These are phyloP conservation scores for Hypoxylon cercidicola DNA, from an alignment of 495 filamentous ascomycete genomes.

Conservation along the genomic window DNA sequence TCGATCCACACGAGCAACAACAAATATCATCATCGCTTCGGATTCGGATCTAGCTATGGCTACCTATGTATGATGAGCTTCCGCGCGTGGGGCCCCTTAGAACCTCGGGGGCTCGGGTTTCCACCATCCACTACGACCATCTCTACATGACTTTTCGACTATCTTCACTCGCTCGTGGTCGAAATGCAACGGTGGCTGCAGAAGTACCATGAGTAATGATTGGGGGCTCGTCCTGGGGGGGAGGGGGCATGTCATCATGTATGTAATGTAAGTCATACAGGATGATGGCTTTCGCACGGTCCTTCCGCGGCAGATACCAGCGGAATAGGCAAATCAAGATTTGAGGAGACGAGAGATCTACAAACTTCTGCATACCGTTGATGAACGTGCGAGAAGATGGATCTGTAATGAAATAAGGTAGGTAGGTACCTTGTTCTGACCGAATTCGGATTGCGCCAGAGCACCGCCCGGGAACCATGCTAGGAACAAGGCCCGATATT, in stretches of 20 bases:
- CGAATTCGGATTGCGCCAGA: slow-evolving; percentile 42
- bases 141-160: slow-evolving; percentile 28
- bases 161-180: slow-evolving; percentile 33
- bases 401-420: slow-evolving; percentile 34
- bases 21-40: slow-evolving; percentile 5
- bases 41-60: slow-evolving; percentile 5
- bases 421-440: slow-evolving; percentile 37
- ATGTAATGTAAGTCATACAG: slow-evolving; percentile 46
- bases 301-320: slow-evolving; percentile 39
- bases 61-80: slow-evolving; percentile 1
- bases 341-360: slow-evolving; percentile 39
- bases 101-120: slow-evolving; percentile 34
- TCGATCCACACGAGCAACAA: neutral
- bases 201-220: slow-evolving; percentile 27
- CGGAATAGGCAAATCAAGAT: slow-evolving; percentile 38
- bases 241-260: slow-evolving; percentile 40
- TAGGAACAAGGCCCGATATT: slow-evolving; percentile 45
- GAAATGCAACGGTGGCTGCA: slow-evolving; percentile 37
- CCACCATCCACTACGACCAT: slow-evolving; percentile 35
- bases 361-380: slow-evolving; percentile 33
- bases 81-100: slow-evolving; percentile 20
- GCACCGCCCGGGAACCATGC: slow-evolving; percentile 36
- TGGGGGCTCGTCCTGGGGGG: too few species aligned
- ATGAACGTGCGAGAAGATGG: slow-evolving; percentile 28
- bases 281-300: slow-evolving; percentile 35